These are phyloP conservation scores for Smithsoniella earleae DNA, from an alignment of 163 green algal genomes.

Conservation along the genomic window DNA sequence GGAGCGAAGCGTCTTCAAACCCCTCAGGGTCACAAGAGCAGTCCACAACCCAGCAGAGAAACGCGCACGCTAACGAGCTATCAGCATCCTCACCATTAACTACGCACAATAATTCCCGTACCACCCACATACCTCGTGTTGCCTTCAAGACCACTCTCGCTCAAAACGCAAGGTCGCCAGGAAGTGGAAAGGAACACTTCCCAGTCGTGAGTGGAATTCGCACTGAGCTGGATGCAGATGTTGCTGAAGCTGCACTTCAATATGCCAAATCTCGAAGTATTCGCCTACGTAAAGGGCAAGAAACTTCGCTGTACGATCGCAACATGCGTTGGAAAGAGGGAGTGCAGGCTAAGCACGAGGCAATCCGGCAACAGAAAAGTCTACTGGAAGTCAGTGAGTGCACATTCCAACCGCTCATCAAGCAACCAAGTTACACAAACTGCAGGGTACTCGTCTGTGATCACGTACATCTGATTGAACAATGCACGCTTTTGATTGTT, in stretches of 20 bases:
- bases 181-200: not conserved
- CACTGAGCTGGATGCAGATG: not conserved
- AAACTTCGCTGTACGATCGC: not conserved
- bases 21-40: too few relatives aligned
- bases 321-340: not conserved
- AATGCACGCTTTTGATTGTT: not conserved
- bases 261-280: not conserved
- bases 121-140: not conserved
- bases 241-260: not conserved
- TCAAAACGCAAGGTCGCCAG: not conserved
- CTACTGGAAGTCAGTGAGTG: not conserved
- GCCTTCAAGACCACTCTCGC: not conserved
- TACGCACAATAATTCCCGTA: too few relatives aligned
- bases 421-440: not conserved
- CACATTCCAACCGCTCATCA: not conserved
- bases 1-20: too few relatives aligned
- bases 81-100: too few relatives aligned
- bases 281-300: not conserved
- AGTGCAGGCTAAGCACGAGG: not conserved
- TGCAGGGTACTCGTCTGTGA: not conserved
- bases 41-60: too few relatives aligned
- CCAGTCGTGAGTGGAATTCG: not conserved
- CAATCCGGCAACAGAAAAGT: not conserved
- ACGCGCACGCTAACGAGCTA: too few relatives aligned
- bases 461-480: not conserved